Evolutionary conservation across 306 rosid genomes (phyloP), one percentile per base, ranked within the genome.

Genomic region (Albizia julibrissin): DNA sequence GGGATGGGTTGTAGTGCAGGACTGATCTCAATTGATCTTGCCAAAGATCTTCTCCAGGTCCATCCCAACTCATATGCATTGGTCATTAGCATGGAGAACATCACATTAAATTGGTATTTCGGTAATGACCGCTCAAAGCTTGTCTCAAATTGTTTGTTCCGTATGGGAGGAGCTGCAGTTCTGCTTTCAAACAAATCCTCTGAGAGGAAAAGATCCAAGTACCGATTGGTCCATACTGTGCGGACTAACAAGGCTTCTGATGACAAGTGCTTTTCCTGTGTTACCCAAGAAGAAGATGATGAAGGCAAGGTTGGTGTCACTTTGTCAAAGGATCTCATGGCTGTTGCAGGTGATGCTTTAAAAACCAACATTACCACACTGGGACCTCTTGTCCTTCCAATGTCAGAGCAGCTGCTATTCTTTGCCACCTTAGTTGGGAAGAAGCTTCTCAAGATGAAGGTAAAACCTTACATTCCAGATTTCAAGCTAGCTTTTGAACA

Each of bases 1-100:
- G 98, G 98, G 76, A 93, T 93, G 97, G 97, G 98, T 61, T 93
- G 97, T 84, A 91, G 98, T 77, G 98, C 97, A 0, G 97, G 98
- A 13, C 84, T 93, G 37, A 89, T 93, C 69, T 91, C 98, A 5
- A 87, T 93, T 69, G 98, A 90, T 86, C 93, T 93, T 72, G 98
- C 98, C 47, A 85, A 93, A 80, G 90, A 93, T 72, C 93, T 93
- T 86, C 98, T 93, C 82, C 98, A 93, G 85, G 94, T 89, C 62
- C 90, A 93, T 81, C 93, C 98, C 19, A 91, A 93, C 84, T 93
- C 98, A 8, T 93, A 93, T 74, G 98, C 98, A 1, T 74, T 93
- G 85, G 89, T 93, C 10, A 82, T 93, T 84, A 91, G 94, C 88
- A 93, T 83, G 89, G 98, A 93, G 88, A 93, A 91, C 87, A 93